Base-by-base conservation (phyloP, 768 basidiomycete genomes). In the Paxillus involutus region DNA sequence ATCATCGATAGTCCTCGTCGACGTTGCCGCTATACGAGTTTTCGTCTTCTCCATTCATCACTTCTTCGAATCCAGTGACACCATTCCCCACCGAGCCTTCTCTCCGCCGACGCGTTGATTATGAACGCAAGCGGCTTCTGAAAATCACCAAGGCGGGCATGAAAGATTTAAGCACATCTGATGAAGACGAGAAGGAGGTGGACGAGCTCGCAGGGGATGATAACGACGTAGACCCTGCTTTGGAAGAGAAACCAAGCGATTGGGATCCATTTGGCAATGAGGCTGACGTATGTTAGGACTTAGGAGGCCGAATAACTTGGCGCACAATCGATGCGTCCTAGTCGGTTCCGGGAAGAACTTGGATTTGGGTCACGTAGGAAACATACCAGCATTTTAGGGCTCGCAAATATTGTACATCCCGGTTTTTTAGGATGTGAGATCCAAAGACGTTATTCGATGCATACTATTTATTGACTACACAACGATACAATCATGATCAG, bases 191-290 rank as follows among this genome's bases (percentile, higher is more conserved):
- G 21, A 26, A 51, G 17, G 55, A 56, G 6, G 42, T 14, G 13
- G 66, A 70, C 21, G 48, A 70, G 19, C 63, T 61, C 32, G 46
- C 32, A 1, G 44, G 6, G 4, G 52, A 50, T 10, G 42, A 17
- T 6, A 48, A 41, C 6, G 58, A 59, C 33, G 54, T 57, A 26
- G 59, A 70, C 24, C 65, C 53, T 24, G 68, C 68, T 44, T 58
- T 58, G 13, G 53, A 55, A 45, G 68, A 69, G 49, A 70, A 68
- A 39, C 67, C 69, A 1, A 62, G 61, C 14, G 67, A 69, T 44
- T 69, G 64, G 67, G 66, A 69, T 33, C 67, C 68, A 14, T 69
- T 69, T 6, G 59, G 56, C 3, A 64, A 71, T 37, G 69, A 71
- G 42, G 52, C 4, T 2, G 69, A 70, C 11, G 9, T 68, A 19